Conservation (phyloP, 2,329 filamentous ascomycete species). For the Fusarium miscanthi region DNA sequence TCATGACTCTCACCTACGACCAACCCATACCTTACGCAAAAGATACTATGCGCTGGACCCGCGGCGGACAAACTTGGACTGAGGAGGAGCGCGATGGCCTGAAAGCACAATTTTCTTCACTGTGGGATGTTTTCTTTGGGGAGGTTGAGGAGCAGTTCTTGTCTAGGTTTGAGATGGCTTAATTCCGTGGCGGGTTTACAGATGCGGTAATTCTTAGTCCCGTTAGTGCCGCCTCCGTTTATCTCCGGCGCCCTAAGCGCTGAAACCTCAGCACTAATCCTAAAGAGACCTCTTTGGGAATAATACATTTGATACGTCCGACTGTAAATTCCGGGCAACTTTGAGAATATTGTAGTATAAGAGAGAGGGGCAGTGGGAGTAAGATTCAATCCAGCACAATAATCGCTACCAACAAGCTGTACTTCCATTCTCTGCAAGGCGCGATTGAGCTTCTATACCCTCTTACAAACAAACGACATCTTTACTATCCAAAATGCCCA, state of each 20-base stretch:
- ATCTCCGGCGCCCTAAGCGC: not conserved
- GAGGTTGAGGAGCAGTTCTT: not conserved
- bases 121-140: not conserved
- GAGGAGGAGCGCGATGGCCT: not conserved
- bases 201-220: not conserved
- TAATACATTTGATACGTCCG: not conserved
- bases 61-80: not conserved
- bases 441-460: rapidly evolving
- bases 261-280: not conserved
- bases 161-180: not conserved
- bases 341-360: not conserved
- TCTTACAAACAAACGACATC: rapidly evolving
- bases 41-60: not conserved
- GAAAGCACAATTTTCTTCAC: not conserved
- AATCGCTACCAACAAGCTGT: rapidly evolving
- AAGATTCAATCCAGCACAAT: not conserved
- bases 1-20: not conserved
- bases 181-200: not conserved
- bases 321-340: not conserved
- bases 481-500: not conserved
- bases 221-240: not conserved
- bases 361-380: not conserved
- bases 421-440: rapidly evolving
- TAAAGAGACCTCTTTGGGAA: not conserved
- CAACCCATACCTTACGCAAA: not conserved